These are phyloP conservation scores for Leishmania mexicana DNA, from an alignment of 208 protist genomes.

Conservation along the genomic window DNA sequence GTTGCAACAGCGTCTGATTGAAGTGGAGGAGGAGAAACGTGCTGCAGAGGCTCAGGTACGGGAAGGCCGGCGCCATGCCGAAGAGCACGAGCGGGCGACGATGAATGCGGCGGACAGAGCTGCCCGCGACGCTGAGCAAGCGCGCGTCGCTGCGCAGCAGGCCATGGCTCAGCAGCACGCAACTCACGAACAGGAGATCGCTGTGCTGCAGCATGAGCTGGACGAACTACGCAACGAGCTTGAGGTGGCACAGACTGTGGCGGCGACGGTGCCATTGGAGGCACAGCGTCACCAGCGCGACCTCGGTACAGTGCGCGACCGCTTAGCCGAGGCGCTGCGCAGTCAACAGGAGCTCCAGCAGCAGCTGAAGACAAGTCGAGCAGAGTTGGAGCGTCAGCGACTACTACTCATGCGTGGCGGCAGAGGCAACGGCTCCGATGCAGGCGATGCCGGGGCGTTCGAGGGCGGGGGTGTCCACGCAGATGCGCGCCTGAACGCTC, in stretches of 20 bases:
- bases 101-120: constrained; percentile 30
- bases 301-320: constrained; percentile 44
- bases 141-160: constrained; percentile 22
- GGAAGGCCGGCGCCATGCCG: constrained; percentile 10
- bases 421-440: constrained; percentile 5
- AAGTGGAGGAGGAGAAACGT: constrained; percentile 26
- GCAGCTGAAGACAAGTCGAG: constrained; percentile 35
- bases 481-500: constrained; percentile 51
- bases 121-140: constrained; percentile 33
- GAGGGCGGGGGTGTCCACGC: not conserved
- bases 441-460: constrained; percentile 1
- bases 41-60: constrained; percentile 19
- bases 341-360: constrained; percentile 34
- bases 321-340: constrained; percentile 44
- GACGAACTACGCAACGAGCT: constrained; percentile 40
- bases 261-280: constrained; percentile 51
- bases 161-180: constrained; percentile 27
- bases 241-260: constrained; percentile 51
- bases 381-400: constrained; percentile 34
- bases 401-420: constrained; percentile 20
- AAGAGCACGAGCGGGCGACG: constrained; percentile 28
- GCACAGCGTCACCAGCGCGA: constrained; percentile 44
- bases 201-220: constrained; percentile 28
- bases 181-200: constrained; percentile 31
- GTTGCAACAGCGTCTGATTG: constrained; percentile 28